Percentiles rank a stretch among this genome's conserved stretches.
Conservation (phyloP, 306 rosid genomes). For the Ormosia semicastrata region DNA sequence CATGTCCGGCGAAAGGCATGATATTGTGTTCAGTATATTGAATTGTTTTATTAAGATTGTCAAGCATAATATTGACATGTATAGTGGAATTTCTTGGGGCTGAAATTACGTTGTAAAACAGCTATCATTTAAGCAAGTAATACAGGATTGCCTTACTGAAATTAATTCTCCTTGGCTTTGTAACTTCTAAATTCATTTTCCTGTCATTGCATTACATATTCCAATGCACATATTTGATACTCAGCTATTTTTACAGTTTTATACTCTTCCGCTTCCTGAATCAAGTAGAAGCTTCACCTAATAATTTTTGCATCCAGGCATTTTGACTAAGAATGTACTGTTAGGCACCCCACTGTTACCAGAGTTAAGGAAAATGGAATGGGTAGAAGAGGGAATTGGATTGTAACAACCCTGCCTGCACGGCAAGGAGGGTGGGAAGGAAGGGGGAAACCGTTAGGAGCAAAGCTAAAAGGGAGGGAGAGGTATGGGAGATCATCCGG, state of each 20-base stretch:
- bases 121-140: background rate
- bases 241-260: background rate
- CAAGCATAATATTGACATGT: background rate
- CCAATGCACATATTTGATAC: background rate
- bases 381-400: too few species aligned
- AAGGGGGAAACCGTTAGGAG: too few species aligned
- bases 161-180: background rate
- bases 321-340: background rate
- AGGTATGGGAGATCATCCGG: too few species aligned
- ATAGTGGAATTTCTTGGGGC: background rate
- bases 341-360: too few species aligned
- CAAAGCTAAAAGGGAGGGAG: too few species aligned
- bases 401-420: too few species aligned
- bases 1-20: background rate
- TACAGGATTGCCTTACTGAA: background rate
- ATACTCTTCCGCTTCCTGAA: background rate
- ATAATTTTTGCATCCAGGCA: background rate
- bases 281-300: too few species aligned
- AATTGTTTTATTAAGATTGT: background rate
- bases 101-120: constrained; percentile 4
- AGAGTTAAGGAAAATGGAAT: too few species aligned
- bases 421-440: too few species aligned
- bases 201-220: background rate
- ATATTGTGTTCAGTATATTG: background rate
- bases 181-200: background rate